These are phyloP conservation scores for Cenococcum geophilum DNA, from an alignment of 495 filamentous ascomycete genomes.

Conservation along the genomic window DNA sequence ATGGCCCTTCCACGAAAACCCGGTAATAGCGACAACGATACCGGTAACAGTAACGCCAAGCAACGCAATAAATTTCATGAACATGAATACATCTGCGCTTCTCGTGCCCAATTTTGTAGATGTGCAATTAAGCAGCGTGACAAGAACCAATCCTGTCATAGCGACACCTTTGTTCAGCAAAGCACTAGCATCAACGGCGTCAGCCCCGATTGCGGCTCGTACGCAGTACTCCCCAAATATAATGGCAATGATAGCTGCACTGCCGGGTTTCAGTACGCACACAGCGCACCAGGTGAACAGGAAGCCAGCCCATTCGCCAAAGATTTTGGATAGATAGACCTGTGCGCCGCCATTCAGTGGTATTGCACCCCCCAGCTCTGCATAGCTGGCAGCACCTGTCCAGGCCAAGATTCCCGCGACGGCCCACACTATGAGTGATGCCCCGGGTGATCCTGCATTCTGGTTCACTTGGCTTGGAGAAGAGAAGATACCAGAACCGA, in stretches of 20 bases:
- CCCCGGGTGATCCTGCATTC: conserved; percentile 88
- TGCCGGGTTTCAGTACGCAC: conserved; percentile 86
- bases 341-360: conserved; percentile 92
- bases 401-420: conserved; percentile 87
- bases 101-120: conserved; percentile 82
- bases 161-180: conserved; percentile 93
- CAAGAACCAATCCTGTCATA: conserved; percentile 62
- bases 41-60: conserved; percentile 82
- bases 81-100: conserved; percentile 86
- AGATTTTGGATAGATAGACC: conserved; percentile 90
- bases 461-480: conserved; percentile 89
- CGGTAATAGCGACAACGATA: conserved; percentile 83
- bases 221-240: conserved; percentile 98
- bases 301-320: conserved; percentile 86
- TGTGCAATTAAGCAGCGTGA: conserved; percentile 82
- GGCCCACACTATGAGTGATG: conserved; percentile 81
- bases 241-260: conserved; percentile 88
- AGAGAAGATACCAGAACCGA: conserved; percentile 96
- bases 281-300: conserved; percentile 95
- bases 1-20: conserved; percentile 65
- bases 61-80: conserved; percentile 89
- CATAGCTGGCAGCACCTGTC: conserved; percentile 95
- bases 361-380: conserved; percentile 91
- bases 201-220: conserved; percentile 73
- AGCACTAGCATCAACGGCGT: conserved; percentile 64